Conservation (phyloP, 495 filamentous ascomycete species). For the Tuber magnatum region DNA sequence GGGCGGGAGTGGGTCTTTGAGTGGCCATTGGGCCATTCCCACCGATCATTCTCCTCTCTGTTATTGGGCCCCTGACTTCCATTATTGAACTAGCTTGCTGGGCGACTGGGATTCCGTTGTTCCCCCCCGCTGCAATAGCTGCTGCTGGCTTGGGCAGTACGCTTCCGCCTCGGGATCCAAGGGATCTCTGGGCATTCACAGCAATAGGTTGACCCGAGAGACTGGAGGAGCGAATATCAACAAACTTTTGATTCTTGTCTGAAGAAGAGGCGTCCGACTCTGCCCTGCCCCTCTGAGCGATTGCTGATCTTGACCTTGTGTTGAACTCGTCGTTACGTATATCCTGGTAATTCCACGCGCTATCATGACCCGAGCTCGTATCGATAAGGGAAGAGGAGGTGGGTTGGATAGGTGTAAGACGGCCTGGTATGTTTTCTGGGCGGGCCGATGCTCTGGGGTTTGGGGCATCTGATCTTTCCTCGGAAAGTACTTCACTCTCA, state of each 20-base stretch:
- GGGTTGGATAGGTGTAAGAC: neutral
- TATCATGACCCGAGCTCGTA: neutral
- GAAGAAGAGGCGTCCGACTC: neutral
- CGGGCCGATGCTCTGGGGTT: neutral
- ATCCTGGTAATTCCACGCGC: neutral
- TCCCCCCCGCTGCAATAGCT: neutral
- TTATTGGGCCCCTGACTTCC: constrained; percentile 1
- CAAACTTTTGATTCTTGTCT: neutral
- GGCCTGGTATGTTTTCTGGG: neutral
- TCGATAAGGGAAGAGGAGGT: neutral
- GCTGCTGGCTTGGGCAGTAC: neutral
- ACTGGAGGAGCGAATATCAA: neutral
- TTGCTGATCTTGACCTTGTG: neutral
- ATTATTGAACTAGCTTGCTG: neutral
- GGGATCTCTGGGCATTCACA: neutral
- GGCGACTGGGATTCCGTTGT: neutral
- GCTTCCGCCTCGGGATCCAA: neutral
- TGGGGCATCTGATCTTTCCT: neutral
- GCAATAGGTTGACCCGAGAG: neutral
- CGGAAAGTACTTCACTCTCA: neutral
- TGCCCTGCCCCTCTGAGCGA: neutral
- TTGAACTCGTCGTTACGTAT: neutral
- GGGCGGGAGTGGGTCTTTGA: neutral
- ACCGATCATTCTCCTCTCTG: neutral
- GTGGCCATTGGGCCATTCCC: neutral